Percentiles rank a stretch among this genome's conserved stretches.
Evolutionary conservation across 169 alveolate species (phyloP).

Genomic region (Plasmodium ovale): DNA sequence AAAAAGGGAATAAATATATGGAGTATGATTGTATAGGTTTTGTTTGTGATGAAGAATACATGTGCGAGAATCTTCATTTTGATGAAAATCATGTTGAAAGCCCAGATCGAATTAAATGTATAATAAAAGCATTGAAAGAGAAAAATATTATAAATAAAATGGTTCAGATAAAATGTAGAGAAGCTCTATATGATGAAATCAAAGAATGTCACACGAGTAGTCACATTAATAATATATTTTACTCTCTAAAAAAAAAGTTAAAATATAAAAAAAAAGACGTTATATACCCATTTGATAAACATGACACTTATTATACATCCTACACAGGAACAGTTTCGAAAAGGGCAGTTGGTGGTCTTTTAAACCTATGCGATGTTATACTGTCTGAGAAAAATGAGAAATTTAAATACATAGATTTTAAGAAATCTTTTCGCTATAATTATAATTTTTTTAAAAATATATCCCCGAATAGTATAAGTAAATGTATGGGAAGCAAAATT

Average conservation of each 20-base stretch:
- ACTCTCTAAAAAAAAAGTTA: constrained; percentile 42
- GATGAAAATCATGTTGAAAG: constrained; percentile 59
- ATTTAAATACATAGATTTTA: constrained; percentile 64
- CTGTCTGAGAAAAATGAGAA: constrained; percentile 58
- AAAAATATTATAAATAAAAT: constrained; percentile 65
- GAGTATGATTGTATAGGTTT: constrained; percentile 71
- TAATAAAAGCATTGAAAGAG: constrained; percentile 47
- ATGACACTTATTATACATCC: constrained; percentile 79
- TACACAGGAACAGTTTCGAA: constrained; percentile 79
- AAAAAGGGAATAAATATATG: background rate
- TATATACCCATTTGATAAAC: constrained; percentile 64
- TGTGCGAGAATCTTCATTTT: constrained; percentile 42
- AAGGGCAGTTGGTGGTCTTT: constrained; percentile 80
- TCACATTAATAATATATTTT: constrained; percentile 57
- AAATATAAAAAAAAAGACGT: constrained; percentile 46
- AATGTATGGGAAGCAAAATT: background rate
- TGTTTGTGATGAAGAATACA: constrained; percentile 59
- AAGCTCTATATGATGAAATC: constrained; percentile 56
- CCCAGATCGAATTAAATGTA: constrained; percentile 43
- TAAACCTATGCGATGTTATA: constrained; percentile 75
- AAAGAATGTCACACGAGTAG: constrained; percentile 51
- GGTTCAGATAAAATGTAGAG: constrained; percentile 68
- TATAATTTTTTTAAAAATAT: constrained; percentile 42
- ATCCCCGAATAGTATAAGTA: background rate
- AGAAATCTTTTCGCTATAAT: constrained; percentile 47